Base-by-base conservation (phyloP, 306 rosid species). In the Biancaea sappan region DNA sequence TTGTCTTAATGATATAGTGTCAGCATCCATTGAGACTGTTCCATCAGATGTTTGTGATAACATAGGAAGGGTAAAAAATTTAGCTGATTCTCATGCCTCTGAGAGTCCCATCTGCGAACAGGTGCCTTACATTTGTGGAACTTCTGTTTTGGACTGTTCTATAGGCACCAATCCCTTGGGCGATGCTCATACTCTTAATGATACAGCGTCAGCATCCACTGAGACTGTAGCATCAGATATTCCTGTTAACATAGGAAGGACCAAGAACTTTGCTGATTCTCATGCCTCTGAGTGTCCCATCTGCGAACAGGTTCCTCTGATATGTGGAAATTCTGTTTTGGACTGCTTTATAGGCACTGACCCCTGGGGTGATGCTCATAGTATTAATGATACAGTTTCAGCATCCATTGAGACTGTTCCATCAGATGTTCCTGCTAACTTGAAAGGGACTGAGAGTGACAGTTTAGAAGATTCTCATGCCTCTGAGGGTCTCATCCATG, bases 91-190 rank as follows among this genome's bases (percentile, higher is more conserved):
- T 35, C 57, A 62, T 78, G 65, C 73, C 50, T 38, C 76, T 44
- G 77, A 68, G 41, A 63, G 72, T 72, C 66, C 81, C 48, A 26
- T 34, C 2, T 1, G 41, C 9, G 80, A 59, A 59, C 43, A 59
- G 69, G 80, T 76, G 70, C 81, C 80, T 72, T 83, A 69, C 21
- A 32, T 60, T 14, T 32, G 44, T 74, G 60, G 28, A 34, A 77
- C 51, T 76, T 74, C 81, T 69, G 77, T 71, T 71, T 70, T 73
- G 32, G 91, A 89, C 53, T 53, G 63, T 46, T 28, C 81, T n/a
- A 79, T 66, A 61, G 77, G 43, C 66, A 40, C 56, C 13, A 59
- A 80, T 62, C 50, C 54, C 40, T 29, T 24, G 40, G 35, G 47
- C 54, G 72, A 31, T 26, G 62, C 77, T n/a, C 47, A 60, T 70